Evolutionary conservation across 129 eudicot genomes (phyloP).

Genomic region (Helichrysum umbraculigerum): DNA sequence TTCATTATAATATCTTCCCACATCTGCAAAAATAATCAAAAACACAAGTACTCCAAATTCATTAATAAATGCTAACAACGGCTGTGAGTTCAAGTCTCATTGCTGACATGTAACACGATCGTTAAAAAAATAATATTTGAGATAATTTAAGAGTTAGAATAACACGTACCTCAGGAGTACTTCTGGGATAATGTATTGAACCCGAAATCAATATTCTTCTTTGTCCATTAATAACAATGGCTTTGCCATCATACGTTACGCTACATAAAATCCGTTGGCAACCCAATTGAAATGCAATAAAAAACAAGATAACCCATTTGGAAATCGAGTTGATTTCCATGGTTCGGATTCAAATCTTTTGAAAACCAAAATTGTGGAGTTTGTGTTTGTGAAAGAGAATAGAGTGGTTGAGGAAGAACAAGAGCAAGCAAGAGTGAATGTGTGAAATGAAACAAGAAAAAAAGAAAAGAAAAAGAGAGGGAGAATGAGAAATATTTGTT

Average conservation of each 20-base stretch:
- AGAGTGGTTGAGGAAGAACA: slow-evolving; percentile 39
- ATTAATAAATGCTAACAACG: not conserved
- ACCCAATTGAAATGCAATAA: slow-evolving; percentile 35
- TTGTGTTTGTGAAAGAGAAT: slow-evolving; percentile 15
- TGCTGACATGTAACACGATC: not conserved
- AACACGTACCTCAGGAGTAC: slow-evolving; percentile 81
- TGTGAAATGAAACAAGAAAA: slow-evolving; percentile 16
- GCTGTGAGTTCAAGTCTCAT: not conserved
- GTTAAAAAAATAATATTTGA: not conserved
- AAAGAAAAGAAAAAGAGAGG: slow-evolving; percentile 14
- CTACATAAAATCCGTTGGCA: slow-evolving; percentile 46
- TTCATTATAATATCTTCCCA: slow-evolving; percentile 94
- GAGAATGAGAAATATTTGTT: slow-evolving; percentile 8
- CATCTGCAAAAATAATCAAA: slow-evolving; percentile 50
- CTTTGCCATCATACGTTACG: slow-evolving; percentile 79
- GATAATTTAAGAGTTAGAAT: not conserved
- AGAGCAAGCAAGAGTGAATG: slow-evolving; percentile 32
- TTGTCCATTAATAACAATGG: slow-evolving; percentile 79
- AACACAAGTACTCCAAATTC: no score
- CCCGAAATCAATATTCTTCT: slow-evolving; percentile 88
- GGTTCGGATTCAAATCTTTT: slow-evolving; percentile 11
- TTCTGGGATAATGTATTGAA: slow-evolving; percentile 93
- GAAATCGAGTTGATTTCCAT: slow-evolving; percentile 46
- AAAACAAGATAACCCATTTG: slow-evolving; percentile 40
- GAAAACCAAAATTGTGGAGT: slow-evolving; percentile 7